Percentiles rank a stretch among this genome's conserved stretches.
Conservation (phyloP, 2,329 filamentous ascomycete species). For the Trichoderma cornu-damae region DNA sequence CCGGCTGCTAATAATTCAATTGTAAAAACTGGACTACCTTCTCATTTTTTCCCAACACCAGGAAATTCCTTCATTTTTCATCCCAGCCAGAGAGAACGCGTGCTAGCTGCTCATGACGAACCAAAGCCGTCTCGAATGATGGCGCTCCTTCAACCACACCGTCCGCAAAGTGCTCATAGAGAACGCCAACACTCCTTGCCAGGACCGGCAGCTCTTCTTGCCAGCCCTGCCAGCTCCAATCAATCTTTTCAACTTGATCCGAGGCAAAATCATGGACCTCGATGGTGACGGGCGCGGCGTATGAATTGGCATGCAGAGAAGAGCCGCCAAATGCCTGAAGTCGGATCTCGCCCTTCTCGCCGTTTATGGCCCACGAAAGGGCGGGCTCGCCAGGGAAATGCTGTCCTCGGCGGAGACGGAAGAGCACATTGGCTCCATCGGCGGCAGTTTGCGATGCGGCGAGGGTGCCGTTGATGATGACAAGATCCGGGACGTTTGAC, state of each 20-base stretch:
- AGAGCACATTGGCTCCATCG: conserved; percentile 37
- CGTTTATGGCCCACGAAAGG: conserved; percentile 47
- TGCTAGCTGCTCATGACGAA: conserved; percentile 45
- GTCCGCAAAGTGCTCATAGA: conserved; percentile 53
- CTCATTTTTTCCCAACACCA: neutral
- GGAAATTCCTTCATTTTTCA: neutral
- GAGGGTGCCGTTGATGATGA: conserved; percentile 31
- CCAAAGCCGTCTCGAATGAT: conserved; percentile 40
- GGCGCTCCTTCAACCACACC: conserved; percentile 25
- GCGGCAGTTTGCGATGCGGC: conserved; percentile 23
- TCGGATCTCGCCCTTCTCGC: conserved; percentile 47
- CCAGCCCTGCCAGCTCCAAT: conserved; percentile 43
- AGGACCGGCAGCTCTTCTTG: conserved; percentile 41
- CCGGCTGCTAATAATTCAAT: neutral
- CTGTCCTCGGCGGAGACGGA: conserved; percentile 45
- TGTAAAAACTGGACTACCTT: neutral
- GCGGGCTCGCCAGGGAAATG: conserved; percentile 44
- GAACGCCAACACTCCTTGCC: conserved; percentile 46
- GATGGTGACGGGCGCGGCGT: conserved; percentile 40
- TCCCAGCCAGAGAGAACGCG: conserved; percentile 25
- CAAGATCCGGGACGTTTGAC: conserved; percentile 43
- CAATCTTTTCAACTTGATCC: conserved; percentile 39
- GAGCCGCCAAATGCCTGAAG: conserved; percentile 31
- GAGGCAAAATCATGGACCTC: conserved; percentile 48
- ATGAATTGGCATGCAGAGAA: conserved; percentile 29